phyloP scores from a whole-genome alignment of 2,329 filamentous ascomycete species.

The Cytospora leucostoma region DNA sequence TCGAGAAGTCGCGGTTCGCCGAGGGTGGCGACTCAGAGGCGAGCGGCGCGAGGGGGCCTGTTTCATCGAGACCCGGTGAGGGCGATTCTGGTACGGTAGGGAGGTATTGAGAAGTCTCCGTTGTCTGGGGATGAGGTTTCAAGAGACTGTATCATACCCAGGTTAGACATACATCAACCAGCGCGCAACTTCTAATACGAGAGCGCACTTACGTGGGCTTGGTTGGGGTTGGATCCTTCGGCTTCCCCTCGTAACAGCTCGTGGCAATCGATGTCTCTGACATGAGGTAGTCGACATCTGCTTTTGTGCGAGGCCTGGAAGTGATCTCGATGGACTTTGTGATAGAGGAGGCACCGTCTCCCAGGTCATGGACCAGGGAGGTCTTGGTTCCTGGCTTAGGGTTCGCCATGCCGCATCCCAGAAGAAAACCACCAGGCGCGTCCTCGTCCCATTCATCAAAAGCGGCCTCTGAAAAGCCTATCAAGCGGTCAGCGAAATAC shows the following conservation, averaged over 20 bases:
- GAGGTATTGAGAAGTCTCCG: slow-evolving; percentile 7
- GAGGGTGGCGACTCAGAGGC: slow-evolving; percentile 6
- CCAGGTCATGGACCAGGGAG: slow-evolving; percentile 43
- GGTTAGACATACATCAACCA: background rate
- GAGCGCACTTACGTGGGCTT: slow-evolving; percentile 6
- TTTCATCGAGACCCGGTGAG: slow-evolving; percentile 2
- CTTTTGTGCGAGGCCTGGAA: slow-evolving; percentile 38
- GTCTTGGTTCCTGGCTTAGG: slow-evolving; percentile 29
- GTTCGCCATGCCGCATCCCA: slow-evolving; percentile 25
- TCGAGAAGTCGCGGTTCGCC: background rate
- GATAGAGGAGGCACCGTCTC: slow-evolving; percentile 44
- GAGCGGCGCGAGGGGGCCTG: slow-evolving; percentile 9
- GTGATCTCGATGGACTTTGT: slow-evolving; percentile 44
- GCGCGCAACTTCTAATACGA: too few species aligned
- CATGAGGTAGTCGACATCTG: slow-evolving; percentile 38
- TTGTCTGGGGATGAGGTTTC: background rate
- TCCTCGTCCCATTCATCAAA: slow-evolving; percentile 48
- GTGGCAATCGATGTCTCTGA: slow-evolving; percentile 43
- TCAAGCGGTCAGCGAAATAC: slow-evolving; percentile 4
- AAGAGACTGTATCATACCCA: background rate
- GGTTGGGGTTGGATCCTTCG: slow-evolving; percentile 1
- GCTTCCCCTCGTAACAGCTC: slow-evolving; percentile 22
- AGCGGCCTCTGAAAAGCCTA: slow-evolving; percentile 42
- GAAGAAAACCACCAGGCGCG: slow-evolving; percentile 26
- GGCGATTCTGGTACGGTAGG: slow-evolving; percentile 6